These are phyloP conservation scores for Madurella fahalii DNA, from an alignment of 2,329 filamentous ascomycete species.

Conservation along the genomic window DNA sequence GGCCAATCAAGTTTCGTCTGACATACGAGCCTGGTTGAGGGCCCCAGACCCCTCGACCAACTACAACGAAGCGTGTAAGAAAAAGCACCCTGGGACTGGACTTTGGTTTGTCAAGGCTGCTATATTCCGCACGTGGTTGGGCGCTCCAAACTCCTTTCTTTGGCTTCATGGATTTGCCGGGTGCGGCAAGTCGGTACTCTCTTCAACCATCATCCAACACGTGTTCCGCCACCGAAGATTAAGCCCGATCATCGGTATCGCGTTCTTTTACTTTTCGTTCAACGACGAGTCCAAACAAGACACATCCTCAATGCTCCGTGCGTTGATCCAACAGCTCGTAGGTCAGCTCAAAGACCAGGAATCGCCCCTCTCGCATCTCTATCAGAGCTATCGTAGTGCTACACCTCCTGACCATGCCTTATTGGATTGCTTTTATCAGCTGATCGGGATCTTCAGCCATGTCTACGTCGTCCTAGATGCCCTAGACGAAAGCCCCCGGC, in stretches of 20 bases:
- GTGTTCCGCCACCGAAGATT: constrained; percentile 6
- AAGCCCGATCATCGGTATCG: constrained; percentile 27
- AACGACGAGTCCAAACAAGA: constrained; percentile 34
- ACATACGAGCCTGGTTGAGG: constrained; percentile 32
- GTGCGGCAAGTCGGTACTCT: constrained; percentile 39
- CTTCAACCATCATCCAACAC: constrained; percentile 33
- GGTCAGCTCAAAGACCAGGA: constrained; percentile 24
- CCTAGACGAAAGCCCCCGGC: constrained; percentile 34
- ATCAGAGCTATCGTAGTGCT: constrained; percentile 16
- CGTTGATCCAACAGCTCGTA: constrained; percentile 34
- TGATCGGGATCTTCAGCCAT: constrained; percentile 28
- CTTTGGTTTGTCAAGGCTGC: constrained; percentile 31
- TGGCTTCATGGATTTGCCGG: constrained; percentile 40
- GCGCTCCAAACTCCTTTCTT: constrained; percentile 30
- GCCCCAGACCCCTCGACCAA: constrained; percentile 35
- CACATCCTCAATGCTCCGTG: constrained; percentile 30
- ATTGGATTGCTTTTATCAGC: constrained; percentile 22
- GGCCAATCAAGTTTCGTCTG: constrained; percentile 26
- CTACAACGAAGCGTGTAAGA: constrained; percentile 31
- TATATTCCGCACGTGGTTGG: constrained; percentile 30
- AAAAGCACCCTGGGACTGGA: constrained; percentile 32
- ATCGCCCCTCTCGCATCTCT: constrained; percentile 18
- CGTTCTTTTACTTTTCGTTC: constrained; percentile 41
- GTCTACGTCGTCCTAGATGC: constrained; percentile 37
- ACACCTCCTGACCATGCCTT: constrained; percentile 23